Base-by-base conservation (phyloP, 768 basidiomycete genomes). In the Nidula microcarpa region DNA sequence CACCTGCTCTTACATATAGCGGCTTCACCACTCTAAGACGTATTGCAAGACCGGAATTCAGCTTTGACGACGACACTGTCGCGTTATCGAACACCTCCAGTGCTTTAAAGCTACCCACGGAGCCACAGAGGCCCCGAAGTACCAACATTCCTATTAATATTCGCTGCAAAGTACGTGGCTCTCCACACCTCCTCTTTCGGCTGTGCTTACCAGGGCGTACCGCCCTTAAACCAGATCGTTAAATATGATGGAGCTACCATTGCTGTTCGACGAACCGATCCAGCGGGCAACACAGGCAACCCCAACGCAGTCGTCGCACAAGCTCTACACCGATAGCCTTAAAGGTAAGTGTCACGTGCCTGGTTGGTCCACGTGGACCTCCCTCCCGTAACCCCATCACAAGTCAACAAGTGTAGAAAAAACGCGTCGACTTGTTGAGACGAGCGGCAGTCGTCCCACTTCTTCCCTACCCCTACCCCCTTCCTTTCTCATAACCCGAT, bases 401-500 rank as follows among this genome's bases (percentile, higher is more conserved):
- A 11, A 41, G 39, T 11, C 39, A 41, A 16, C 39, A 11, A 16
- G 39, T 41, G 13, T 11, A 41, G 16, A 41, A 41, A 41, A 41
- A 41, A 41, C 13, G 13, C 16, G 39, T 41, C 39, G 39, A 11
- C 16, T 41, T 11, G 39, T 41, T 16, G 39, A 11, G 39, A 41
- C 13, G 16, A 41, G 39, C 16, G 39, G 39, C 16, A 41, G 39
- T 41, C 16, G 39, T 41, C 39, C 44, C 44, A 10, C 10, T 46
- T 18, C 44, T 18, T 18, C 10, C 23, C 23, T 30, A 10, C 4
- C 23, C 44, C 23, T 46, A 11, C 47, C 47, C 16, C 39, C 36
- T n/a, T 41, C 43, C 34, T 35, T 43, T 36, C 55, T 54, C 33
- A 52, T 41, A 35, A 51, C 48, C 33, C n/a, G 11, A 32, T 56